A percentile compares a stretch with the other conserved stretches of the same genome.
These are phyloP conservation scores for Cyclostephanos tholiformis DNA, from an alignment of 108 stramenopile species.

Conservation along the genomic window DNA sequence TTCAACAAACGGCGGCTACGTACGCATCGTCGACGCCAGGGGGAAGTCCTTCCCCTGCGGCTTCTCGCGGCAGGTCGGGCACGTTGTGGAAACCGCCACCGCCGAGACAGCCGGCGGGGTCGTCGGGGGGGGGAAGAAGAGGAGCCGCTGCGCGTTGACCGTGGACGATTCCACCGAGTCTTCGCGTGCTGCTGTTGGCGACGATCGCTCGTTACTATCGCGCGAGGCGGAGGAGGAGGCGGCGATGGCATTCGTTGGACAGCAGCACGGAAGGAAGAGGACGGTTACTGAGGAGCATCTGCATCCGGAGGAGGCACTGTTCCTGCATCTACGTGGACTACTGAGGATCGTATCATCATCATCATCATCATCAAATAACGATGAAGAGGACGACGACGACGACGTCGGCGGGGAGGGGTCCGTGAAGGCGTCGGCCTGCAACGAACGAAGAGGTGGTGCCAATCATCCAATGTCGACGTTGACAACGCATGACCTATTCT, in stretches of 20 bases:
- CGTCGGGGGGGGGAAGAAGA: constrained; percentile 12
- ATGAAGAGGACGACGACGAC: not conserved
- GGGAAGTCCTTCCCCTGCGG: constrained; percentile 67
- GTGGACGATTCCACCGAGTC: not conserved
- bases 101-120: too few species aligned
- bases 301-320: constrained; percentile 82
- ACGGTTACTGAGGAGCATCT: constrained; percentile 53
- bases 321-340: constrained; percentile 72
- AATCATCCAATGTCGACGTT: not conserved
- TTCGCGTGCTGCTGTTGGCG: too few species aligned
- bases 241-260: too few species aligned
- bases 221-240: not conserved
- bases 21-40: constrained; percentile 51
- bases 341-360: constrained; percentile 32
- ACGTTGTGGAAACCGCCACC: too few species aligned
- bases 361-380: not conserved
- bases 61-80: constrained; percentile 42
- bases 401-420: too few species aligned
- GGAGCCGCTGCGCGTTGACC: not conserved
- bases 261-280: too few species aligned
- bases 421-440: too few species aligned
- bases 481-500: constrained; percentile 50
- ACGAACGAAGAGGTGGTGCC: too few species aligned
- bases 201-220: not conserved
- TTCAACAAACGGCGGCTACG: constrained; percentile 24